Evolutionary conservation across 2,329 filamentous ascomycete species (phyloP).

Genomic region (Aureobasidium pullulans): DNA sequence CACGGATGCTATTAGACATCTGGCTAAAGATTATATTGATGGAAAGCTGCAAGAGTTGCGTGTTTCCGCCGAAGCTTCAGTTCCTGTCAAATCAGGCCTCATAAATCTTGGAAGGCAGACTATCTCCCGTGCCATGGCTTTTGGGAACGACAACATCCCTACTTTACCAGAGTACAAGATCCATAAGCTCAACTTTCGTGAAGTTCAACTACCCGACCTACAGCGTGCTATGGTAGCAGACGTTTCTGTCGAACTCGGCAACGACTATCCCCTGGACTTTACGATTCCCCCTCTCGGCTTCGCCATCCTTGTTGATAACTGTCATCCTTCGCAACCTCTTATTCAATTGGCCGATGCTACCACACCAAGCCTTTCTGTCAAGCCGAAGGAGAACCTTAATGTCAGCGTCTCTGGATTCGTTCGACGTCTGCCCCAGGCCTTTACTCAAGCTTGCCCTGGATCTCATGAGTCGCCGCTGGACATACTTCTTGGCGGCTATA

Average conservation of each 20-base stretch:
- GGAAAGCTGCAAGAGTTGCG: constrained; percentile 65
- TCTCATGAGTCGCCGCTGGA: constrained; percentile 78
- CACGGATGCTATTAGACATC: constrained; percentile 64
- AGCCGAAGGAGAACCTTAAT: constrained; percentile 59
- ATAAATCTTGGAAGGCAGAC: constrained; percentile 70
- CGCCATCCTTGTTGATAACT: constrained; percentile 77
- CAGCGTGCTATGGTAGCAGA: constrained; percentile 70
- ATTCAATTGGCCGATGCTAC: constrained; percentile 73
- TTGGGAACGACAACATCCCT: constrained; percentile 69
- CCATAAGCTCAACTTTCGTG: constrained; percentile 69
- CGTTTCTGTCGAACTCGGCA: constrained; percentile 63
- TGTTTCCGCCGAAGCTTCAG: constrained; percentile 63
- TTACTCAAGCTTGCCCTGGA: constrained; percentile 68
- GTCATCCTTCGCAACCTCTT: constrained; percentile 59
- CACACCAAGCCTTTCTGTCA: constrained; percentile 59
- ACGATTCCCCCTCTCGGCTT: constrained; percentile 75
- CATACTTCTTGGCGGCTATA: constrained; percentile 68
- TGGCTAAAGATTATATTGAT: constrained; percentile 84
- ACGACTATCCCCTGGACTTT: constrained; percentile 71
- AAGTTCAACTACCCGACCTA: constrained; percentile 51
- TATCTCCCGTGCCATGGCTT: constrained; percentile 65
- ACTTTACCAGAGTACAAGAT: constrained; percentile 75
- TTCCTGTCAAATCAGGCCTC: constrained; percentile 71
- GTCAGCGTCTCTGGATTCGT: constrained; percentile 67
- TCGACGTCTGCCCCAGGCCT: constrained; percentile 61